Base-by-base conservation (phyloP, 2,329 filamentous ascomycete species). In the Colletotrichum sp. region DNA sequence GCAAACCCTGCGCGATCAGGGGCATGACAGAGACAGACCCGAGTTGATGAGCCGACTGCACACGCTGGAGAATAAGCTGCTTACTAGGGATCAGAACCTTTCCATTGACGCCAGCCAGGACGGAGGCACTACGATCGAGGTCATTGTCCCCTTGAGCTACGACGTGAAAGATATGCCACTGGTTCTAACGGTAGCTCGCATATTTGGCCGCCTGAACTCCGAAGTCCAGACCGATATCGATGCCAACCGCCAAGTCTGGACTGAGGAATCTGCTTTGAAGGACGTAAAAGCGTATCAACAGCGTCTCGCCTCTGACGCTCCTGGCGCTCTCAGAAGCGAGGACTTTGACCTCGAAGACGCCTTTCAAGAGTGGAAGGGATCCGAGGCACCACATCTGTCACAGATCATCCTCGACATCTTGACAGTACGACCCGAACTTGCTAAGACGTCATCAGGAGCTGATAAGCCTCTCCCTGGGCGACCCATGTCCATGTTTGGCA, bases 101-200 rank as follows among this genome's bases (percentile, higher is more conserved):
- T 92, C 92, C 63, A 89, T 93, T 21, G 89, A 90, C 79, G 89
- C 90, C 65, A 89, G 89, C 64, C 90, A 91, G 80, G 89, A 90
- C 70, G 88, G 89, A 63, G 88, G 92, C 44, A 91, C 91, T 64
- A 94, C 93, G 10, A 90, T 97, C 78, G 96, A 98, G 84, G 94
- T 96, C 26, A 90, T 95, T 72, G 92, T 96, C 4, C 96, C 96
- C 13, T 88, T 98, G 74, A 97, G 93, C 81, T 95, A 98, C 84
- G 95, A 98, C 84, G 94, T 99, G 82, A 98, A 97, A 85, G 97
- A 99, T 83, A 99, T 99, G 97, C 93, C 93, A 49, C 91, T 98
- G 86, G 97, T 98, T 32, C 94, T 97, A 83, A 91, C 94, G 44
- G 96, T 99, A 30, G 95, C 94, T 67, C 93, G 91, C 80, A 95